Percentiles rank a stretch among this genome's conserved stretches.
Evolutionary conservation across 2,329 filamentous ascomycete genomes (phyloP).

Genomic region (Xylariomycetidae sp.): DNA sequence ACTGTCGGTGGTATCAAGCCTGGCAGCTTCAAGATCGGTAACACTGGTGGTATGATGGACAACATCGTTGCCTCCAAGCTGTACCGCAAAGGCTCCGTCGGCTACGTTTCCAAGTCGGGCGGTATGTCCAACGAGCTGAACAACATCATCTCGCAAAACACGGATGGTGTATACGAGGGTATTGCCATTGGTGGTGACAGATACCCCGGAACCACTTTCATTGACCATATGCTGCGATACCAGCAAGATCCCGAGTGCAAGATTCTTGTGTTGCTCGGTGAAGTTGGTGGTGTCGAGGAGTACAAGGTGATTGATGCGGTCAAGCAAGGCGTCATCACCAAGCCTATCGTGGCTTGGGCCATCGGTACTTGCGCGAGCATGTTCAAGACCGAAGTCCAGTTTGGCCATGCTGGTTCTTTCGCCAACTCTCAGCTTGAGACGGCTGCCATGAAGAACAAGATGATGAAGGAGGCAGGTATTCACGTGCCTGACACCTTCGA

Average conservation of each 20-base stretch:
- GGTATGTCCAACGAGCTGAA: slow-evolving; percentile 99
- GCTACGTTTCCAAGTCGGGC: slow-evolving; percentile 99
- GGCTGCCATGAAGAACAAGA: slow-evolving; percentile 92
- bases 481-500: slow-evolving; percentile 94
- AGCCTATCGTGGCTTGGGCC: slow-evolving; percentile 98
- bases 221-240: slow-evolving; percentile 96
- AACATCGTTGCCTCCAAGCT: slow-evolving; percentile 99
- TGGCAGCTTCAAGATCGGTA: slow-evolving; percentile 98
- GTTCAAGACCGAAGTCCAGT: slow-evolving; percentile 99
- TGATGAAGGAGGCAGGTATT: slow-evolving; percentile 93
- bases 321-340: slow-evolving; percentile 89
- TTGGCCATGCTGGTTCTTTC: slow-evolving; percentile 96
- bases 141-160: slow-evolving; percentile 97
- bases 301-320: slow-evolving; percentile 99
- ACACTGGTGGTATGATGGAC: slow-evolving; percentile 99
- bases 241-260: slow-evolving; percentile 97
- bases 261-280: slow-evolving; percentile 91
- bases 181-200: slow-evolving; percentile 98
- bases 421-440: slow-evolving; percentile 99
- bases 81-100: slow-evolving; percentile 97
- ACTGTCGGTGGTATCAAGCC: slow-evolving; percentile 99
- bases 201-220: slow-evolving; percentile 98
- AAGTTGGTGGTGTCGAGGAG: slow-evolving; percentile 98
- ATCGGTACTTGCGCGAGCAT: slow-evolving; percentile 99
- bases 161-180: slow-evolving; percentile 98